These are phyloP conservation scores for Vanderwaltozyma verrucispora DNA, from an alignment of 805 yeast genomes.

Conservation along the genomic window DNA sequence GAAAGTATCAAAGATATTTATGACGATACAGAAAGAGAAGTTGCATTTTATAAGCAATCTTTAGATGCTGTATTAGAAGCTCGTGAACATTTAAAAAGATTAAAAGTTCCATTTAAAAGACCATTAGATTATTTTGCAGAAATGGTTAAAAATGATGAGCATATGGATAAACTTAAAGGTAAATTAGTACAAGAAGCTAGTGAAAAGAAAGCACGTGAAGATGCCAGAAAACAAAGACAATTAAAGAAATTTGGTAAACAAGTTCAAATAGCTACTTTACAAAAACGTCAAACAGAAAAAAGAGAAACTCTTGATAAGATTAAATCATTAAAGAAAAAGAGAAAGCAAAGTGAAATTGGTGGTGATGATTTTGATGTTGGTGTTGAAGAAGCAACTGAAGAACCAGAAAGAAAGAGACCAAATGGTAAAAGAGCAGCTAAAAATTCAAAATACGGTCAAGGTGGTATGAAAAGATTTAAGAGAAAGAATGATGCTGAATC, in stretches of 20 bases:
- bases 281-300: slow-evolving; percentile 89
- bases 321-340: slow-evolving; percentile 82
- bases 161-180: slow-evolving; percentile 85
- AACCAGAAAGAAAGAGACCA: slow-evolving; percentile 27
- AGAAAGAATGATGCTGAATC: slow-evolving; percentile 67
- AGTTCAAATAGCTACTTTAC: slow-evolving; percentile 87
- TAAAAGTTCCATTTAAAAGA: slow-evolving; percentile 80
- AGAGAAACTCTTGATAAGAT: slow-evolving; percentile 81
- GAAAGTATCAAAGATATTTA: slow-evolving; percentile 72
- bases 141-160: slow-evolving; percentile 96
- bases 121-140: slow-evolving; percentile 97
- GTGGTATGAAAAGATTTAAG: slow-evolving; percentile 68
- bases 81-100: slow-evolving; percentile 50
- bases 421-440: slow-evolving; percentile 61
- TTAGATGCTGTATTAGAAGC: slow-evolving; percentile 72
- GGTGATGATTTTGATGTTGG: slow-evolving; percentile 65
- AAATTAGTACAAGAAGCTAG: slow-evolving; percentile 71
- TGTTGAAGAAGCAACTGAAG: slow-evolving; percentile 66
- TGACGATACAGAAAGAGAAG: slow-evolving; percentile 92
- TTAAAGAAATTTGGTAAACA: slow-evolving; percentile 96
- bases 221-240: slow-evolving; percentile 87
- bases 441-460: slow-evolving; percentile 62
- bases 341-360: slow-evolving; percentile 61
- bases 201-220: slow-evolving; percentile 83
- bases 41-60: slow-evolving; percentile 92